Base-by-base conservation (phyloP, 257 asterid genomes). In the Striga asiatica region DNA sequence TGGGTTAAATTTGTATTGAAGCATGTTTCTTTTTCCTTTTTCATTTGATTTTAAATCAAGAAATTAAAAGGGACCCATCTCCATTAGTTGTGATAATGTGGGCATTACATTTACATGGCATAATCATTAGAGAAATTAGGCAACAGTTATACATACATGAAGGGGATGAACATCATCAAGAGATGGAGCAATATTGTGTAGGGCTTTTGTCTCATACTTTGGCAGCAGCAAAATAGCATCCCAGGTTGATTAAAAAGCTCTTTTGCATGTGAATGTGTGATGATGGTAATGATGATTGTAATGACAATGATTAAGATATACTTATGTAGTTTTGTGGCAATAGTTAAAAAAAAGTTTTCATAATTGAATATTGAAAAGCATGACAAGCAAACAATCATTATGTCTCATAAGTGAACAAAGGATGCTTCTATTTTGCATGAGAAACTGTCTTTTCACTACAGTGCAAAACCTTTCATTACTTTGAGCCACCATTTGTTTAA, bases 201-300 rank as follows among this genome's bases (percentile, higher is more conserved):
- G 21, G 48, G 3, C 16, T 39, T 16, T 41, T 41, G 21, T 38
- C 45, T 41, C 20, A 13, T 14, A n/a, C 21, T 14, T 41, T 41
- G 48, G 17, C 48, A 41, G 16, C 11, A 41, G 0, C 48, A 41
- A 41, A n/a, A 41, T 41, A 14, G 21, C 48, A 41, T 41, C 48
- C 21, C 21, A 41, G 22, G 48, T 64, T 68, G 74, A 67, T 73
- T 59, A 64, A 64, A 72, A 71, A 22, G 66, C 0, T 32, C 11
- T 41, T 12, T 59, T 72, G 78, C 78, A 73, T 73, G 78, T 70
- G 76, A 70, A 65, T 65, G 25, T 59, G 71, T 64, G 71, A 73
- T 73, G 71, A 73, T 73, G 69, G 51, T 73, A 73, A 64, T 72
- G 17, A 72, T 72, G 52, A 68, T 72, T 67, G 66, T 63, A 41